Evolutionary conservation across 345 rosid species (phyloP).

Genomic region (Arabidopsis thaliana): DNA sequence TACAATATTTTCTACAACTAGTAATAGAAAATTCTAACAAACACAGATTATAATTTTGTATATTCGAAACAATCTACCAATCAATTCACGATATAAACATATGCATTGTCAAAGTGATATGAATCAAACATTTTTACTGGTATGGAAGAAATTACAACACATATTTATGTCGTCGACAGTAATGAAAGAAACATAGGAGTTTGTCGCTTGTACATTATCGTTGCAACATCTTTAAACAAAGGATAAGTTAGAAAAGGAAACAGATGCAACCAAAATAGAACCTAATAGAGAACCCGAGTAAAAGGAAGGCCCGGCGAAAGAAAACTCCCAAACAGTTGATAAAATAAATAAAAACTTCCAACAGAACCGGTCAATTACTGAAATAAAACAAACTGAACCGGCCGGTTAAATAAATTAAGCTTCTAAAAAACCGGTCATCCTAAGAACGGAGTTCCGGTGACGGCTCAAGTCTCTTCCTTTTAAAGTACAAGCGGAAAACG

Average conservation of each 20-base stretch:
- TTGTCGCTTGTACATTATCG: no score
- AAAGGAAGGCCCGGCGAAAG: no score
- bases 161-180: neutral
- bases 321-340: no score
- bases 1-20: neutral
- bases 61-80: neutral
- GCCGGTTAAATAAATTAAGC: slow-evolving; percentile 45
- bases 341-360: neutral
- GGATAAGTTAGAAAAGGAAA: no score
- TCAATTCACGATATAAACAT: neutral
- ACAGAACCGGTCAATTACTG: slow-evolving; percentile 27
- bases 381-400: slow-evolving; percentile 31
- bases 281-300: no score
- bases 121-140: neutral
- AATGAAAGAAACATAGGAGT: no score
- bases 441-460: slow-evolving; percentile 77
- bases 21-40: neutral
- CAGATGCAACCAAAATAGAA: no score
- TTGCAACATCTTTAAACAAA: no score
- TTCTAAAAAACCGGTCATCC: slow-evolving; percentile 90
- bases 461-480: slow-evolving; percentile 79
- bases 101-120: neutral
- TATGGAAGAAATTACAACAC: neutral
- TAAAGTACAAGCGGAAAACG: slow-evolving; percentile 66
- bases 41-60: neutral